phyloP scores from a whole-genome alignment of 2,329 filamentous ascomycete species.

The Amauroascus verrucosus region DNA sequence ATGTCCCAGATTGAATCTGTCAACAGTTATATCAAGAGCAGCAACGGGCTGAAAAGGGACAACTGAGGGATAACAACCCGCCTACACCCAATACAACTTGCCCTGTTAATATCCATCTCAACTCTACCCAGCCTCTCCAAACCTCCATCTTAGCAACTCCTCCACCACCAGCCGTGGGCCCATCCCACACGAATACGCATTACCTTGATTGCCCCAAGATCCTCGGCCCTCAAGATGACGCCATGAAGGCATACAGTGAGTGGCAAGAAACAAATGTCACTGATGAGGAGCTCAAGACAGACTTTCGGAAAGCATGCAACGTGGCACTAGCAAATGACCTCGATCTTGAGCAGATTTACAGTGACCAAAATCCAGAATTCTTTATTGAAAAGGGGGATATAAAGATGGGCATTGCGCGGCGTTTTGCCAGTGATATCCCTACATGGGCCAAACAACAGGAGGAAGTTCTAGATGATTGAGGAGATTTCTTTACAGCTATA shows the following conservation, averaged over 20 bases:
- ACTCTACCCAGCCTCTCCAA: not conserved
- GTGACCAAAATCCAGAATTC: constrained; percentile 25
- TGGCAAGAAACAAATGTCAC: not conserved
- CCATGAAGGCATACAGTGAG: not conserved
- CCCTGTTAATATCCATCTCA: not conserved
- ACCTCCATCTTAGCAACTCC: no score
- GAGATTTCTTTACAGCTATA: no score
- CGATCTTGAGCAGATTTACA: constrained; percentile 23
- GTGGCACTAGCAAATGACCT: constrained; percentile 19
- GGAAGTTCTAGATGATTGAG: no score
- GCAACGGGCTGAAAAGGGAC: constrained; percentile 15
- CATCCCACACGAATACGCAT: no score
- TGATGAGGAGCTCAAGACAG: constrained; percentile 16
- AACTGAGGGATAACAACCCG: not conserved
- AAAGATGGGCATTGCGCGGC: constrained; percentile 23
- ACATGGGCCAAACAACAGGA: constrained; percentile 5
- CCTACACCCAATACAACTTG: not conserved
- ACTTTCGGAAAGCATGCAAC: constrained; percentile 21
- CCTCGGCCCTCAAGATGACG: no score
- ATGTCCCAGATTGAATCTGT: constrained; percentile 26
- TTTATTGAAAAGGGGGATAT: constrained; percentile 25
- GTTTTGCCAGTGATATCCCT: constrained; percentile 27
- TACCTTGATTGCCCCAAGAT: no score
- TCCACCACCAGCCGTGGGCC: no score
- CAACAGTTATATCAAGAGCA: constrained; percentile 27